Percentiles rank a stretch among this genome's conserved stretches.
Conservation (phyloP, 2,329 filamentous ascomycete species). For the Botryosphaeria dothidea region DNA sequence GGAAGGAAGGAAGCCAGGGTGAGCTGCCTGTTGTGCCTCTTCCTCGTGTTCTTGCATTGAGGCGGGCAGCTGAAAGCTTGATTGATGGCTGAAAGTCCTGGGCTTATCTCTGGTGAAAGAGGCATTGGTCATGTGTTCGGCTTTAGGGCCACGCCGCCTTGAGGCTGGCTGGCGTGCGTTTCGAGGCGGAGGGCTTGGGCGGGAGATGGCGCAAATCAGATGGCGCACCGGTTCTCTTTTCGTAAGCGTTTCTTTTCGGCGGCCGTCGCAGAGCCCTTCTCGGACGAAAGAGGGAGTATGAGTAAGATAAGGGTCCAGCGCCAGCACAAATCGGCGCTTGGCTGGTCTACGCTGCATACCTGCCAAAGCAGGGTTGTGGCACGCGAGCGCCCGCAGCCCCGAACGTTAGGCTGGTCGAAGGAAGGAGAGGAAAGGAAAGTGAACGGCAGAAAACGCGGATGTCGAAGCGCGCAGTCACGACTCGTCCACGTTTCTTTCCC, state of each 20-base stretch:
- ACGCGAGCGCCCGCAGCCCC: background rate
- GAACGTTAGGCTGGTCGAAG: background rate
- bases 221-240: background rate
- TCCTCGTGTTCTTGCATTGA: background rate
- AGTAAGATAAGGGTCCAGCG: slow-evolving; percentile 11
- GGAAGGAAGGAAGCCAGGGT: background rate
- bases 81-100: background rate
- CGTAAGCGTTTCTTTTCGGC: background rate
- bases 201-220: background rate
- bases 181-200: background rate
- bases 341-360: background rate
- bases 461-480: background rate
- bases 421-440: background rate
- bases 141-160: background rate
- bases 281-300: slow-evolving; percentile 3
- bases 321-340: background rate
- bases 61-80: background rate
- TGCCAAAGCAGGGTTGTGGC: background rate
- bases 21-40: background rate
- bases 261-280: background rate
- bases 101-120: background rate
- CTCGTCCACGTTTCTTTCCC: slow-evolving; percentile 1
- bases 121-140: background rate
- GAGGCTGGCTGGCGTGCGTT: background rate
- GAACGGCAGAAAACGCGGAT: background rate